Evolutionary conservation across 176 grass and related monocot genomes (phyloP).

Genomic region (Eragrostis curvula): DNA sequence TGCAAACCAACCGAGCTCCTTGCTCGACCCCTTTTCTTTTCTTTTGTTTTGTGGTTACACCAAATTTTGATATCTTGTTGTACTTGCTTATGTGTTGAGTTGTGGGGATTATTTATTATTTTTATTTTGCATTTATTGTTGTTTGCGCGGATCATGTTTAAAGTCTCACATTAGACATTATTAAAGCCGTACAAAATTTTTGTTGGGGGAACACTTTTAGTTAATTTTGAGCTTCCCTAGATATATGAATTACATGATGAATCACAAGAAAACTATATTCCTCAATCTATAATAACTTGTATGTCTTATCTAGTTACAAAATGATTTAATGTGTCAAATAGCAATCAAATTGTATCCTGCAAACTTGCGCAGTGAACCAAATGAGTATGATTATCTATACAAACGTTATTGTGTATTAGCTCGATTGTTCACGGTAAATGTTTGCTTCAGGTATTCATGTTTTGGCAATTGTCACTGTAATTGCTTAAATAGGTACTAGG

Average conservation of each 20-base stretch:
- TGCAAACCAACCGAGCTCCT: no score
- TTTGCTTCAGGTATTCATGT: slow-evolving; percentile 14
- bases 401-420: no score
- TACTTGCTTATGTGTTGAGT: background rate
- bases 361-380: background rate
- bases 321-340: background rate
- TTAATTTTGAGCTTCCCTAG: background rate
- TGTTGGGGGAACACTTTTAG: background rate
- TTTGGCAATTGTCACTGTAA: background rate
- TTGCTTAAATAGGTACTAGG: background rate
- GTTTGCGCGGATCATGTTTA: slow-evolving; percentile 1
- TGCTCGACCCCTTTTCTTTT: no score
- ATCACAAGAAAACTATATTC: background rate
- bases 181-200: background rate
- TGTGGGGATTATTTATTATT: slow-evolving; percentile 14
- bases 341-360: background rate
- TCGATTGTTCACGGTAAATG: background rate
- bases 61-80: background rate
- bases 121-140: slow-evolving; percentile 1
- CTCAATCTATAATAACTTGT: background rate
- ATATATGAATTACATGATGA: background rate
- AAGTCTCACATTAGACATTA: slow-evolving; percentile 9
- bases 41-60: background rate
- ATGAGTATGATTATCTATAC: background rate
- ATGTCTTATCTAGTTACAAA: background rate